phyloP scores from a whole-genome alignment of 2,329 filamentous ascomycete genomes.

The Aspergillus fumigatiaffinis region DNA sequence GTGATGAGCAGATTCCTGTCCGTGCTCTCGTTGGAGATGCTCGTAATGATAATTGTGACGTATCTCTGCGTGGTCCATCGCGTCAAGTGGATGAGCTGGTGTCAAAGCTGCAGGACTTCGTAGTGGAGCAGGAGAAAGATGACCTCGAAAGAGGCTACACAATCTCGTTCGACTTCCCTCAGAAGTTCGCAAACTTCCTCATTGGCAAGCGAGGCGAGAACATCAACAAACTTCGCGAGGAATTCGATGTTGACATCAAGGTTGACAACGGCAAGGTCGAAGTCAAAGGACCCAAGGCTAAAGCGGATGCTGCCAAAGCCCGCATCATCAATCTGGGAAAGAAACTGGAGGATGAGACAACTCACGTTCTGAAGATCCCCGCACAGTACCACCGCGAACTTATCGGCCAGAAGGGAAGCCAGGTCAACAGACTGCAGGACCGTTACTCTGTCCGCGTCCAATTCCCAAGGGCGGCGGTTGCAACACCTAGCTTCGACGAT shows the following conservation, averaged over 20 bases:
- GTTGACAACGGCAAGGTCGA: conserved; percentile 92
- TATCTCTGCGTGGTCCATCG: conserved; percentile 73
- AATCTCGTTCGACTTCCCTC: conserved; percentile 84
- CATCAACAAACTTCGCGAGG: conserved; percentile 65
- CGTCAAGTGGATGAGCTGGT: conserved; percentile 68
- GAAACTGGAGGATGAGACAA: conserved; percentile 86
- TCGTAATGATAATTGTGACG: conserved; percentile 38
- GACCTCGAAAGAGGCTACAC: conserved; percentile 91
- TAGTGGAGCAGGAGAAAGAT: conserved; percentile 84
- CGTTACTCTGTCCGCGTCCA: conserved; percentile 93
- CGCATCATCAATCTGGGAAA: conserved; percentile 77
- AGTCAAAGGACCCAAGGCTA: conserved; percentile 91
- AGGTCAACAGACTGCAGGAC: conserved; percentile 87
- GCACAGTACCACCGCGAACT: conserved; percentile 91
- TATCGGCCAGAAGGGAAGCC: conserved; percentile 80
- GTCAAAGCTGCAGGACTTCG: conserved; percentile 70
- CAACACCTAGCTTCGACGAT: conserved; percentile 57
- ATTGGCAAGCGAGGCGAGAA: conserved; percentile 66
- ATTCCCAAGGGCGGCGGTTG: conserved; percentile 68
- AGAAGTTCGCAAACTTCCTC: conserved; percentile 87
- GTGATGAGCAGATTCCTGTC: conserved; percentile 52
- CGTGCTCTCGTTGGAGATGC: conserved; percentile 50
- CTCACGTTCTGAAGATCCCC: conserved; percentile 81
- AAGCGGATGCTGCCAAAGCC: conserved; percentile 79
- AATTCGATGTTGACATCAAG: conserved; percentile 74